Percentiles rank a stretch among this genome's conserved stretches.
These are phyloP conservation scores for Botryotinia calthae DNA, from an alignment of 2,329 filamentous ascomycete species.

Conservation along the genomic window DNA sequence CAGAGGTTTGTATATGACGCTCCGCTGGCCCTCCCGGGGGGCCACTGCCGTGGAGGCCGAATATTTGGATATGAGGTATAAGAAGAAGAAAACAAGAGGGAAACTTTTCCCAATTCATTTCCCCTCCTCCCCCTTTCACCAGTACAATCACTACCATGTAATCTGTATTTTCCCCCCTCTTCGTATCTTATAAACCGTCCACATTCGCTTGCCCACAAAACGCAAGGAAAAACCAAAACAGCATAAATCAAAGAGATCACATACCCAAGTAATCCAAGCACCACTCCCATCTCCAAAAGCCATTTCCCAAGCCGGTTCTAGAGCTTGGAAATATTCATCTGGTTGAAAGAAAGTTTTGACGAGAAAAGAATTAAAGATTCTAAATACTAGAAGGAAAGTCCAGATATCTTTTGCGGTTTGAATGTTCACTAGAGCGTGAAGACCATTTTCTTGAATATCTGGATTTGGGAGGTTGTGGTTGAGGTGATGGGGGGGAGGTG, in stretches of 20 bases:
- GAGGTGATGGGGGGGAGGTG: background rate
- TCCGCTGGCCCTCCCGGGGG: conserved; percentile 9
- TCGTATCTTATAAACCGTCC: background rate
- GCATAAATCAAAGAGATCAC: conserved; percentile 32
- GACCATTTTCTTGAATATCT: conserved; percentile 26
- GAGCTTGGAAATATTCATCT: conserved; percentile 93
- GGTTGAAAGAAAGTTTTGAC: conserved; percentile 94
- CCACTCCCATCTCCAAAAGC: conserved; percentile 75
- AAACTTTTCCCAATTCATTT: background rate
- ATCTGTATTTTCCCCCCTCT: background rate
- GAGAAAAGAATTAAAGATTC: conserved; percentile 74
- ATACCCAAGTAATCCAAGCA: conserved; percentile 95
- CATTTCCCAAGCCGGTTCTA: conserved; percentile 90
- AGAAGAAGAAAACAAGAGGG: background rate
- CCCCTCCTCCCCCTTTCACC: no score
- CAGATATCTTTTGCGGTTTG: conserved; percentile 35
- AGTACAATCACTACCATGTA: background rate
- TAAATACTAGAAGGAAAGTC: conserved; percentile 57
- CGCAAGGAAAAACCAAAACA: background rate
- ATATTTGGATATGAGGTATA: background rate
- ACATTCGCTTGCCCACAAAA: background rate
- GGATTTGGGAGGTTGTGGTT: background rate
- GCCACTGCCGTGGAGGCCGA: conserved; percentile 12
- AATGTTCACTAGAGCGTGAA: conserved; percentile 33
- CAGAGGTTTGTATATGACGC: background rate